Evolutionary conservation across 2,329 filamentous ascomycete genomes (phyloP), one percentile per base, ranked within the genome.

Genomic region (Phaeosphaeriaceae sp.): DNA sequence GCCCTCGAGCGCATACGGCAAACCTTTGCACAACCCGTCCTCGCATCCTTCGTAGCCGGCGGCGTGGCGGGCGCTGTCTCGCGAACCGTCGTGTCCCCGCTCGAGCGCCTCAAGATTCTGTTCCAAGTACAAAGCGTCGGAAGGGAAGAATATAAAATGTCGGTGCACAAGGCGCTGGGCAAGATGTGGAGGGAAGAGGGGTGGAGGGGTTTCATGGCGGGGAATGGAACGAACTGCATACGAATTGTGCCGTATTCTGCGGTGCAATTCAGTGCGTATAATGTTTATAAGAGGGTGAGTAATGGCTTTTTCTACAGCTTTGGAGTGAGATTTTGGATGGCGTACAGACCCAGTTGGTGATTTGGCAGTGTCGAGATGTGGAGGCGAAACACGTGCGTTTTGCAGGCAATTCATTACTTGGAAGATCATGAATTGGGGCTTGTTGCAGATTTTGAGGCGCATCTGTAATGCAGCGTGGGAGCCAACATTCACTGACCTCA

Each of bases 141-240:
- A 19, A 88, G 93, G 72, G 91, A 92, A 69, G 94, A 97, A 73
- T 99, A 99, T 81, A 94, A 95, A 76, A 83, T 97, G 77, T 95
- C 93, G 17, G 92, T 98, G 57, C 88, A 89, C 68, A 92, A 96
- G 79, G 95, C 92, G 3, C 83, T 99, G 63, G 86, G 82, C 44
- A 99, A 99, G 80, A 99, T 99, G 90, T 97, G 94, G 89, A 89
- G 84, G 69, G 95, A 99, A 76, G 95, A 99, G 79, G 95, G 95
- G 54, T 98, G 93, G 92, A 89, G 88, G 77, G 95, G 95, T 0
- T 96, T 98, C 79, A 96, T 99, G 93, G 88, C 93, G 66, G 95
- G 95, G 52, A 99, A 99, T 76, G 95, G 95, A 63, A 97, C 93
- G 60, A 99, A 99, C 79, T 99, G 95, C 83, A 92, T 99, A 71